Evolutionary conservation across 129 eudicot species (phyloP).

Genomic region (Lonicera japonica): DNA sequence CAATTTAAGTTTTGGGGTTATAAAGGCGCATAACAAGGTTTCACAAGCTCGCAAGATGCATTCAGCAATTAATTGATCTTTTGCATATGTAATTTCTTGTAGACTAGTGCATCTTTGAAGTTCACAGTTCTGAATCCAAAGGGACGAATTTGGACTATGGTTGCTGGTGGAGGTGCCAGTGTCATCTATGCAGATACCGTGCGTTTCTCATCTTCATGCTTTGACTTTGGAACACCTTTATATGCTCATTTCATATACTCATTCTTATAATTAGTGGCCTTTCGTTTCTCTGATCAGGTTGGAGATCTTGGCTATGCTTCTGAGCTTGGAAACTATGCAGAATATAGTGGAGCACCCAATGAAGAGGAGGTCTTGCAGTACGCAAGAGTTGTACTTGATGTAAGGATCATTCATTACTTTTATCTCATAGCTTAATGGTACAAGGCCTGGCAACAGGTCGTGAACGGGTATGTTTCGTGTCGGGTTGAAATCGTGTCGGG

Average conservation of each 20-base stretch:
- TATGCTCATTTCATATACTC: not conserved
- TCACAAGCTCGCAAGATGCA: not conserved
- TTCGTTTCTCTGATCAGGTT: constrained; percentile 36
- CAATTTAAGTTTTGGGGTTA: no score
- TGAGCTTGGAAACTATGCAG: constrained; percentile 99
- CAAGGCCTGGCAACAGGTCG: no score
- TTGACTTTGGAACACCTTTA: not conserved
- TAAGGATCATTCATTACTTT: constrained; percentile 26
- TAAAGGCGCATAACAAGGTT: no score
- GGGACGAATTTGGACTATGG: constrained; percentile 99
- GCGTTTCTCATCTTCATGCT: constrained; percentile 14
- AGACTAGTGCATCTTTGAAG: constrained; percentile 99
- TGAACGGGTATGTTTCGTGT: no score
- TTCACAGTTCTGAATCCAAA: constrained; percentile 96
- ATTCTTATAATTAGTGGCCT: not conserved
- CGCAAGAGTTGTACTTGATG: constrained; percentile 97
- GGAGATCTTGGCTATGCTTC: constrained; percentile 99
- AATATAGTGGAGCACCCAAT: constrained; percentile 98
- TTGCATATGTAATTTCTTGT: constrained; percentile 14
- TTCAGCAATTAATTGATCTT: not conserved
- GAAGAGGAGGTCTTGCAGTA: constrained; percentile 99
- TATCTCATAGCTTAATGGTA: not conserved
- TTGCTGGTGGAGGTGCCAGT: constrained; percentile 99
- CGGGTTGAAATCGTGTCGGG: no score
- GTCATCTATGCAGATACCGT: constrained; percentile 99